phyloP scores from a whole-genome alignment of 2,329 filamentous ascomycete genomes.

The Colletotrichum eleusines region DNA sequence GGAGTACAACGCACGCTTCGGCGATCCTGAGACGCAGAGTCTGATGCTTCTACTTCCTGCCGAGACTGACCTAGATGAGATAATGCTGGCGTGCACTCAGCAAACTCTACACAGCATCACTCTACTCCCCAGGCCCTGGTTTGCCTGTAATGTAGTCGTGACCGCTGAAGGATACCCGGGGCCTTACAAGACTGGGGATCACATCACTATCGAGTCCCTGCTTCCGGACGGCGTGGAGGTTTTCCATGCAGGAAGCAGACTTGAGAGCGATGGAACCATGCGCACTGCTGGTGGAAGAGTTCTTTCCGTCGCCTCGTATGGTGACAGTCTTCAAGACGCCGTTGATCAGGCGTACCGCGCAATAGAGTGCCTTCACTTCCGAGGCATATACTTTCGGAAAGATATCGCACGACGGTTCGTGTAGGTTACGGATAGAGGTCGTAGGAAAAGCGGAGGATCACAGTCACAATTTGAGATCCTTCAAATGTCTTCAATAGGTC shows the following conservation, averaged over 20 bases:
- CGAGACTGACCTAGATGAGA: slow-evolving; percentile 86
- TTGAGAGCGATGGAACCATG: slow-evolving; percentile 69
- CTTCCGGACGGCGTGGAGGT: slow-evolving; percentile 68
- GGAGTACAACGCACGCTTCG: slow-evolving; percentile 94
- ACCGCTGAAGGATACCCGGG: slow-evolving; percentile 93
- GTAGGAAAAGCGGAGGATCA: no score
- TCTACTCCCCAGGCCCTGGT: slow-evolving; percentile 76
- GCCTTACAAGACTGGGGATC: slow-evolving; percentile 82
- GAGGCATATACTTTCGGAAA: slow-evolving; percentile 90
- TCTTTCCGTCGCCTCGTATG: slow-evolving; percentile 86
- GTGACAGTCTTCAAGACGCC: slow-evolving; percentile 79
- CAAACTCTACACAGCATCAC: slow-evolving; percentile 78
- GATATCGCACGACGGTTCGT: slow-evolving; percentile 76
- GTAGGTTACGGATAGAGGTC: no score
- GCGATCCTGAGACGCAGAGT: slow-evolving; percentile 91
- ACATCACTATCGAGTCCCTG: slow-evolving; percentile 57
- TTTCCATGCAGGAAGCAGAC: slow-evolving; percentile 91
- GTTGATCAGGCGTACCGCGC: slow-evolving; percentile 90
- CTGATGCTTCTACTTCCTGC: slow-evolving; percentile 78
- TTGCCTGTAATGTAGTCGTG: slow-evolving; percentile 90
- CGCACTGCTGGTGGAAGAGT: slow-evolving; percentile 89
- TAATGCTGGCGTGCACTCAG: slow-evolving; percentile 87
- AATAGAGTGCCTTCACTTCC: slow-evolving; percentile 82
- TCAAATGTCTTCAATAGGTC: no score
- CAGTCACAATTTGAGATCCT: no score